Evolutionary conservation across 805 yeast species (phyloP).

Genomic region (Metschnikowia cubensis): DNA sequence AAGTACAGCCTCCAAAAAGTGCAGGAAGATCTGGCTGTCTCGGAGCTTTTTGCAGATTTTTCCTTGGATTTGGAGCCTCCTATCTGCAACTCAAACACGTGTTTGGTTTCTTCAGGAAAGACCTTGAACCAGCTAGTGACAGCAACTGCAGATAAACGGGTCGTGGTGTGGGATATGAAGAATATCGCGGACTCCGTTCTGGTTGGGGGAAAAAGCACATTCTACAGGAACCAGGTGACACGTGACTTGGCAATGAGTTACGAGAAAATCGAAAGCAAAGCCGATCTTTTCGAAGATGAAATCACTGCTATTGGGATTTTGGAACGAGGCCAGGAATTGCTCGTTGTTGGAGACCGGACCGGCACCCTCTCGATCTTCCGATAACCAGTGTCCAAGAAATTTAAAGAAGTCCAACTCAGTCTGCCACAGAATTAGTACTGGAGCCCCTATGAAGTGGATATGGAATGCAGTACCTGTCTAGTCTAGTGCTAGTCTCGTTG

Average conservation of each 20-base stretch:
- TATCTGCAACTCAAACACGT: slow-evolving; percentile 5
- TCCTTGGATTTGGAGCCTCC: slow-evolving; percentile 18
- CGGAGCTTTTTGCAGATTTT: slow-evolving; percentile 18
- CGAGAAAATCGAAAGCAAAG: slow-evolving; percentile 9
- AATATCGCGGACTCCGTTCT: slow-evolving; percentile 10
- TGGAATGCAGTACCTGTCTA: no score
- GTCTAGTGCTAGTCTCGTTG: no score
- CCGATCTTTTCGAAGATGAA: neutral
- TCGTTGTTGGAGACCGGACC: neutral
- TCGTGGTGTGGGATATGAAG: slow-evolving; percentile 28
- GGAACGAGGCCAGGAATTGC: neutral
- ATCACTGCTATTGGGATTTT: neutral
- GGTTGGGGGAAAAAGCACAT: slow-evolving; percentile 4
- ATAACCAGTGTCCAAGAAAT: neutral
- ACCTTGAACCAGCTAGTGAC: slow-evolving; percentile 17
- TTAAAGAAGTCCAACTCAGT: neutral
- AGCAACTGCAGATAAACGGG: slow-evolving; percentile 26
- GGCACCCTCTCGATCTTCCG: neutral
- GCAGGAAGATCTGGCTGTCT: slow-evolving; percentile 16
- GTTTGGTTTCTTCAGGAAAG: slow-evolving; percentile 4
- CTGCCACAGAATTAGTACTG: no score
- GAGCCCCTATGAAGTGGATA: no score
- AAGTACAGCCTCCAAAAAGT: slow-evolving; percentile 24
- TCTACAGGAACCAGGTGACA: slow-evolving; percentile 13
- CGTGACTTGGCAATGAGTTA: slow-evolving; percentile 14